These are phyloP conservation scores for Panicum miliaceum DNA, from an alignment of 176 grass and related monocot species.

Conservation along the genomic window DNA sequence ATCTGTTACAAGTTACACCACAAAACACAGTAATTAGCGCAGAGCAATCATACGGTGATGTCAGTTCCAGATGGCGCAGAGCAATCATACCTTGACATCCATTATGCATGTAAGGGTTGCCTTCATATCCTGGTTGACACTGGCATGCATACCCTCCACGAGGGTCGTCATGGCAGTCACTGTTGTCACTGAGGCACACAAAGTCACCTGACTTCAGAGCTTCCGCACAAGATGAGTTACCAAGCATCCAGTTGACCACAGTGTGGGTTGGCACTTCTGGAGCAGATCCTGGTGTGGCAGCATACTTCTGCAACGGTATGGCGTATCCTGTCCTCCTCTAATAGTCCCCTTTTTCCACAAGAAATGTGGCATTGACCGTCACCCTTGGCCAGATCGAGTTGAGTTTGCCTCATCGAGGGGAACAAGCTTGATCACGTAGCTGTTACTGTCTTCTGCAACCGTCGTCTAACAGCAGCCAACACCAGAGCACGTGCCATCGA, in stretches of 20 bases:
- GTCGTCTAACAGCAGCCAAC: not conserved
- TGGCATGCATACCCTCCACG: constrained; percentile 53
- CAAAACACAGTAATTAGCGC: not conserved
- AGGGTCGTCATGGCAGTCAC: constrained; percentile 27
- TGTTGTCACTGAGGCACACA: constrained; percentile 40
- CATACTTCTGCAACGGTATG: not conserved
- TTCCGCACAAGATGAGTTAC: not conserved
- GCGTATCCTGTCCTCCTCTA: not conserved
- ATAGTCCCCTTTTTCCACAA: not conserved
- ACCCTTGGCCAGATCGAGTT: not conserved
- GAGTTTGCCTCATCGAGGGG: constrained; percentile 7
- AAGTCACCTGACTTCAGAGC: not conserved
- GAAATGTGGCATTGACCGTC: not conserved
- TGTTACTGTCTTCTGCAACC: constrained; percentile 5
- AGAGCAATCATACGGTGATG: not conserved
- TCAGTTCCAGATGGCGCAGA: not conserved
- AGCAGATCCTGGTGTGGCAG: not conserved
- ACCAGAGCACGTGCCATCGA: not conserved
- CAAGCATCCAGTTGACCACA: constrained; percentile 14
- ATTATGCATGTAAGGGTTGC: constrained; percentile 55
- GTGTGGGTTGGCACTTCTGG: not conserved
- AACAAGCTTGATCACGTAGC: not conserved
- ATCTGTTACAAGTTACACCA: not conserved
- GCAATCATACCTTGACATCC: constrained; percentile 30
- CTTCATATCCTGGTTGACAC: constrained; percentile 47